A percentile compares a stretch with the other conserved stretches of the same genome.
These are phyloP conservation scores for Escovopsis sp. DNA, from an alignment of 2,329 filamentous ascomycete species.

Conservation along the genomic window DNA sequence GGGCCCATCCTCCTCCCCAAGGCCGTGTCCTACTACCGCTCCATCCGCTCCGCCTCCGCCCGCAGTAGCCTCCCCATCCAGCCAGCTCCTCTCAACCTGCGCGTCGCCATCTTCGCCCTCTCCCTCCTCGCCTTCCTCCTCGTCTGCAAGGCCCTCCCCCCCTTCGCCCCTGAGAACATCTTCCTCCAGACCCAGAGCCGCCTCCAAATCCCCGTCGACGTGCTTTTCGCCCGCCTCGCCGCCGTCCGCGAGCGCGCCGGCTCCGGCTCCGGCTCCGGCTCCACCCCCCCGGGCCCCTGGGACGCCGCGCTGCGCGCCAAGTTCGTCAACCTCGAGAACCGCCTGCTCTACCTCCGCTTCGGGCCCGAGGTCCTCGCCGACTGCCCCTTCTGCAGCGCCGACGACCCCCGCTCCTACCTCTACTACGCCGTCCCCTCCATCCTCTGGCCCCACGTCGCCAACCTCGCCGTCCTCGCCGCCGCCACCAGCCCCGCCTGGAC, in stretches of 20 bases:
- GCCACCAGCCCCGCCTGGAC: conserved; percentile 56
- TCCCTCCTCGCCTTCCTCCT: conserved; percentile 30
- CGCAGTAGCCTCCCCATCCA: conserved; percentile 32
- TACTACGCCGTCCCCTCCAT: conserved; percentile 67
- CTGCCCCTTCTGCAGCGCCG: conserved; percentile 72
- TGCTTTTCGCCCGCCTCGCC: conserved; percentile 65
- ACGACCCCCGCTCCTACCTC: conserved; percentile 56
- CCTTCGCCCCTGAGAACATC: conserved; percentile 64
- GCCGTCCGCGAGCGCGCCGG: conserved; percentile 31
- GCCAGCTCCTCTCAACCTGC: conserved; percentile 37
- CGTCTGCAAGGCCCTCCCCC: conserved; percentile 47
- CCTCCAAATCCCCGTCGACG: conserved; percentile 70
- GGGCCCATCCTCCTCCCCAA: conserved; percentile 59
- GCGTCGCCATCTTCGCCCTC: conserved; percentile 47
- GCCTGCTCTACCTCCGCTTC: conserved; percentile 70
- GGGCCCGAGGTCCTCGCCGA: conserved; percentile 59
- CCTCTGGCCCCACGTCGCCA: conserved; percentile 63
- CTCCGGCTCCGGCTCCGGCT: conserved; percentile 21
- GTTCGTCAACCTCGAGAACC: conserved; percentile 56
- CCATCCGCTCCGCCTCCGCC: conserved; percentile 28
- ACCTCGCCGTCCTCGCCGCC: conserved; percentile 57
- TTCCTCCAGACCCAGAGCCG: conserved; percentile 66
- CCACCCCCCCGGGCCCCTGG: conserved; percentile 21
- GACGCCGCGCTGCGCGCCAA: conserved; percentile 55
- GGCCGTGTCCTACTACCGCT: conserved; percentile 49